Evolutionary conservation across 208 protist genomes (phyloP).

Genomic region (Herpetomonas samuelpessoai): DNA sequence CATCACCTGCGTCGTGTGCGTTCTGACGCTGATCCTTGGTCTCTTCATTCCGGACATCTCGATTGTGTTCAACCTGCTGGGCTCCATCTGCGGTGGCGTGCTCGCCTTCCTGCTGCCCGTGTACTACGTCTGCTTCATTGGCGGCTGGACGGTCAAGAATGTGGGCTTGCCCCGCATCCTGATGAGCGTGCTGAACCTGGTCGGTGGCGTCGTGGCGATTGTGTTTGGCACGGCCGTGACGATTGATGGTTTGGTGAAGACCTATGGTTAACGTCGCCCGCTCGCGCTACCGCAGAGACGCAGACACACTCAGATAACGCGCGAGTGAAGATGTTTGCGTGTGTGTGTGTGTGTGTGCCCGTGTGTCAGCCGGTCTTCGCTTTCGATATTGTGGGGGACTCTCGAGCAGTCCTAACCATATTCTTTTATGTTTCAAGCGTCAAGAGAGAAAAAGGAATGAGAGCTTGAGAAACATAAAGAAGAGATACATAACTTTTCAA

Average conservation of each 20-base stretch:
- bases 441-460: too few species aligned
- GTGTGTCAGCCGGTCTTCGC: too few species aligned
- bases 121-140: slow-evolving; percentile 28
- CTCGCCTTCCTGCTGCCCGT: slow-evolving; percentile 48
- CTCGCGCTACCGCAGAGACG: too few species aligned
- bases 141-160: slow-evolving; percentile 11
- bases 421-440: too few species aligned
- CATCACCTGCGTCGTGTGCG: slow-evolving; percentile 32
- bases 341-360: too few species aligned
- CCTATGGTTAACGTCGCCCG: too few species aligned
- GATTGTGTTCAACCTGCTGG: slow-evolving; percentile 56
- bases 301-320: too few species aligned
- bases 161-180: slow-evolving; percentile 15
- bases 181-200: slow-evolving; percentile 21
- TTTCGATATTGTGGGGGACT: too few species aligned
- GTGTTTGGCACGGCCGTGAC: slow-evolving; percentile 37
- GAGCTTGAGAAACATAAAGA: too few species aligned
- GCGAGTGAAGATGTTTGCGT: too few species aligned
- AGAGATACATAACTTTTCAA: too few species aligned
- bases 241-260: slow-evolving; percentile 19
- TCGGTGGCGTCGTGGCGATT: slow-evolving; percentile 25
- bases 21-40: slow-evolving; percentile 32
- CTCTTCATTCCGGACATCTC: slow-evolving; percentile 78
- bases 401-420: too few species aligned
- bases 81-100: slow-evolving; percentile 28